phyloP scores from a whole-genome alignment of 352 stramenopile species.

The Stramenopiles sp. region DNA sequence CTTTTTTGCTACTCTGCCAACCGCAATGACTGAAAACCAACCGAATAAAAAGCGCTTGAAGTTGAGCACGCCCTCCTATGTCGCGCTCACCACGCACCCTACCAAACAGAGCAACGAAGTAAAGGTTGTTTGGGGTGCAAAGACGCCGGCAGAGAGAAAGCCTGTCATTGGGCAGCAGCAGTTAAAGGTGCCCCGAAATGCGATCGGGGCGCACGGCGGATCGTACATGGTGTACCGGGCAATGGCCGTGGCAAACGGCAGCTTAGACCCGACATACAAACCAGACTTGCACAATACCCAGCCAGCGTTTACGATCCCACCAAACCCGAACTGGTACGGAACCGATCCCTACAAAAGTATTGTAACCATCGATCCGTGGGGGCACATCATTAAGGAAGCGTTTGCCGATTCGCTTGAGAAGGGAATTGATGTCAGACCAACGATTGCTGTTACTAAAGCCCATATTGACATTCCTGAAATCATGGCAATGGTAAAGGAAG shows the following conservation, averaged over 20 bases:
- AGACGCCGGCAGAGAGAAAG: no score
- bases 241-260: slow-evolving; percentile 62
- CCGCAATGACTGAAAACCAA: no score
- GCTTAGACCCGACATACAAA: slow-evolving; percentile 54
- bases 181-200: no score
- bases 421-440: slow-evolving; percentile 91
- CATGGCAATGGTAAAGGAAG: slow-evolving; percentile 71
- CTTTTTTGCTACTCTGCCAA: no score
- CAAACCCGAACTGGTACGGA: slow-evolving; percentile 75
- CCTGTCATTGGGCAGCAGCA: no score
- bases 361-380: slow-evolving; percentile 51
- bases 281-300: slow-evolving; percentile 73
- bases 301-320: slow-evolving; percentile 88
- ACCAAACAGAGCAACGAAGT: no score
- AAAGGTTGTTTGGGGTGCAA: no score
- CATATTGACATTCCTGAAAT: slow-evolving; percentile 99
- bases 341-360: no score
- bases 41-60: no score
- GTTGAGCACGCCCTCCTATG: no score
- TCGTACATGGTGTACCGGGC: slow-evolving; percentile 96
- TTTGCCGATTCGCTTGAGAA: slow-evolving; percentile 86
- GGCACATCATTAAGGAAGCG: slow-evolving; percentile 47
- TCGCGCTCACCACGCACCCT: no score
- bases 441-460: slow-evolving; percentile 84
- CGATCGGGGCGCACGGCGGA: slow-evolving; percentile 89